Base-by-base conservation (phyloP, 2,329 filamentous ascomycete species). In the Teratosphaeria destructans region DNA sequence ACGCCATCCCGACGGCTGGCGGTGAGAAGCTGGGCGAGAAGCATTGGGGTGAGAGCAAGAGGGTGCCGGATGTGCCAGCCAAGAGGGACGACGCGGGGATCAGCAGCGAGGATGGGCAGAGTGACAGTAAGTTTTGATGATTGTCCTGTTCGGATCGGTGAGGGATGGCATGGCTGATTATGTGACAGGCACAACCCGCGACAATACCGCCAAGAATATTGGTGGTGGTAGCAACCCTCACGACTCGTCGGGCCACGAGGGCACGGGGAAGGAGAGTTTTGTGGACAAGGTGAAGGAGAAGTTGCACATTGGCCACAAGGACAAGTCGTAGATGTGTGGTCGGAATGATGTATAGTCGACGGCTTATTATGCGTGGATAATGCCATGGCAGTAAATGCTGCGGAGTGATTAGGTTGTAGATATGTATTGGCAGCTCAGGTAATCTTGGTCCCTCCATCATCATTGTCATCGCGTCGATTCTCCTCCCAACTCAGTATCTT, bases 1-100 rank as follows among this genome's bases (percentile, higher is more conserved):
- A 62, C 47, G 62, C 70, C 53, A 72, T 72, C 56, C 70, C 70
- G 5, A 68, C 65, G 11, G 70, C 70, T 32, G 70, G 70, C 14
- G 70, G 69, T 32, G 62, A 70, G 61, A 63, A 62, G 52, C 58
- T 72, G 2, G 70, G 70, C 49, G 61, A 67, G 59, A 67, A 69
- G 62, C 68, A 71, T 61, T 71, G 69, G 70, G 70, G 70, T 54
- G 70, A 72, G 67, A 72, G 70, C 65, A 61, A 70, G 57, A 66
- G 68, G 16, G 64, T 72, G 14, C 69, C 70, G 11, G 70, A 71
- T 16, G 61, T 63, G 49, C 69, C 69, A 27, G 47, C 55, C 19
- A 57, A 57, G 26, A 58, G 60, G 52, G 59, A 47, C 19, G 35
- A 53, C 23, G 57, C 56, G n/a, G 57, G 62, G 55, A 58, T 68